These are phyloP conservation scores for Fusarium cyanostomum DNA, from an alignment of 2,329 filamentous ascomycete genomes.

Conservation along the genomic window DNA sequence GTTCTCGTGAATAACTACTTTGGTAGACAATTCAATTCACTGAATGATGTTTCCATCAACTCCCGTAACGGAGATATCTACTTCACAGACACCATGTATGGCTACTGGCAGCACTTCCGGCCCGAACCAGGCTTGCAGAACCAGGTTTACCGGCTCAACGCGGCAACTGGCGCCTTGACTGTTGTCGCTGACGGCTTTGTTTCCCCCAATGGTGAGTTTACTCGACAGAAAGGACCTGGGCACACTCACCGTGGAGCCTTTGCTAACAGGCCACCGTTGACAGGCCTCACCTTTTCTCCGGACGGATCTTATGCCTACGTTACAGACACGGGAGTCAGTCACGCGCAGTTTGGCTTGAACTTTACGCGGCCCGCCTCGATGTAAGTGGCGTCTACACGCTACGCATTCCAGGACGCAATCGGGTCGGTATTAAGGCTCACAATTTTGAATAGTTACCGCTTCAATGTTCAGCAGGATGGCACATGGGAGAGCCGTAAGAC, in stretches of 20 bases:
- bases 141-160: conserved; percentile 68
- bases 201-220: conserved; percentile 60
- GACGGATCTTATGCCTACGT: conserved; percentile 63
- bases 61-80: conserved; percentile 67
- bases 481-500: conserved; percentile 59
- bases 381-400: conserved; percentile 45
- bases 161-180: conserved; percentile 59
- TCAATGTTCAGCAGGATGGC: conserved; percentile 55
- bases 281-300: conserved; percentile 65
- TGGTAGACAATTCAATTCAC: conserved; percentile 67
- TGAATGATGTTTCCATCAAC: conserved; percentile 67
- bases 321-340: conserved; percentile 61
- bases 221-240: accelerated
- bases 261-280: neutral
- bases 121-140: conserved; percentile 61
- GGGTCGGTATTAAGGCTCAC: accelerated
- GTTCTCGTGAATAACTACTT: conserved; percentile 68
- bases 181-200: conserved; percentile 67
- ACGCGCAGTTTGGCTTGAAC: conserved; percentile 55
- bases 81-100: conserved; percentile 71
- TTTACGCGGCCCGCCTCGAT: conserved; percentile 56
- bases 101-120: conserved; percentile 66
- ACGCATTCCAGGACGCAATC: too few relatives aligned
- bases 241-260: accelerated
- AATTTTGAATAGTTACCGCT: conserved; percentile 53